Percentiles rank a stretch among this genome's conserved stretches.
Conservation (phyloP, 148 eudicot genomes). For the Nepenthes mirabilis region DNA sequence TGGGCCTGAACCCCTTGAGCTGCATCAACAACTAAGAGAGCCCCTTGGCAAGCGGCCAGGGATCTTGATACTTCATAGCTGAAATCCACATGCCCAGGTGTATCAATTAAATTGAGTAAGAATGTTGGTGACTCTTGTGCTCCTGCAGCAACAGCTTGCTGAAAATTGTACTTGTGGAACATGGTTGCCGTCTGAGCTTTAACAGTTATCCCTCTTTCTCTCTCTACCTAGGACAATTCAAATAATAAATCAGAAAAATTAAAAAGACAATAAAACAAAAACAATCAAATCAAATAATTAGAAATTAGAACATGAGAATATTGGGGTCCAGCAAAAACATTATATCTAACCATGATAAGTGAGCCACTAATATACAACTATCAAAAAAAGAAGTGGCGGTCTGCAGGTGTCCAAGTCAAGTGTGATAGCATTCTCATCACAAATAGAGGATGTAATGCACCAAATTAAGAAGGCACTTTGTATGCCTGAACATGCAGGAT, state of each 20-base stretch:
- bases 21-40: conserved; percentile 91
- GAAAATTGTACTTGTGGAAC: conserved; percentile 49
- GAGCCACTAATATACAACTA: too few relatives aligned
- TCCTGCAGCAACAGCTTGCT: conserved; percentile 12
- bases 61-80: conserved; percentile 99
- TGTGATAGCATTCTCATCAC: too few relatives aligned
- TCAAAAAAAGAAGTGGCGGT: too few relatives aligned
- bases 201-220: conserved; percentile 98
- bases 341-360: too few relatives aligned
- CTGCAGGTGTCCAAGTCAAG: too few relatives aligned
- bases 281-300: neutral
- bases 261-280: conserved; percentile 2
- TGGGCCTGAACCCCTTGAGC: conserved; percentile 99
- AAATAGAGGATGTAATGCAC: too few relatives aligned
- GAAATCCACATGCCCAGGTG: conserved; percentile 98
- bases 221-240: conserved; percentile 60
- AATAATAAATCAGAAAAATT: neutral
- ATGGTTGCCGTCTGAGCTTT: conserved; percentile 99
- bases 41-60: conserved; percentile 97
- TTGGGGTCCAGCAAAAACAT: neutral
- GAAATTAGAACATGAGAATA: neutral
- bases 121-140: conserved; percentile 20
- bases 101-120: conserved; percentile 75
- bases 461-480: too few relatives aligned
- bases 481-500: too few relatives aligned